phyloP scores from a whole-genome alignment of 495 filamentous ascomycete species.

The Aspergillus affinis region DNA sequence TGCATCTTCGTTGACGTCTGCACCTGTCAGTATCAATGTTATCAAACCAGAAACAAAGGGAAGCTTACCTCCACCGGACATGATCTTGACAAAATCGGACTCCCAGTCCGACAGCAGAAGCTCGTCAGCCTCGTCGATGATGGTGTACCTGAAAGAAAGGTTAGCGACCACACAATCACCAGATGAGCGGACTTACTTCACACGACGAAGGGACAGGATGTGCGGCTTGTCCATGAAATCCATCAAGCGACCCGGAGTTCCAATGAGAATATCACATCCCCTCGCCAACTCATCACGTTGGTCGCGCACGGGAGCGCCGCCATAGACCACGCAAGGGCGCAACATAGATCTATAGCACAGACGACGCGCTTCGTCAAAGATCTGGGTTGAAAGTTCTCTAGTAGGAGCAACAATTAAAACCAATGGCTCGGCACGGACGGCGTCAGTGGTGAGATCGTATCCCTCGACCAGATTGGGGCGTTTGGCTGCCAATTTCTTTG shows the following conservation, averaged over 20 bases:
- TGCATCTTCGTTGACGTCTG: slow-evolving; percentile 72
- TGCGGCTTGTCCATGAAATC: slow-evolving; percentile 74
- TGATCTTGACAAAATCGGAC: slow-evolving; percentile 64
- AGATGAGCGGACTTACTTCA: slow-evolving; percentile 55
- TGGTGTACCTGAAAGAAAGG: slow-evolving; percentile 57
- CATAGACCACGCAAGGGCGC: slow-evolving; percentile 88
- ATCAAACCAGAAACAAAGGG: slow-evolving; percentile 12
- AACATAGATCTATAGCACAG: slow-evolving; percentile 93
- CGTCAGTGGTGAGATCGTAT: slow-evolving; percentile 39
- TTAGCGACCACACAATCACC: slow-evolving; percentile 13
- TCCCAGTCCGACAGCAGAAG: slow-evolving; percentile 78
- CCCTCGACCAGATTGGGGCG: slow-evolving; percentile 60
- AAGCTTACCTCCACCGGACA: slow-evolving; percentile 71
- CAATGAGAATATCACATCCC: slow-evolving; percentile 89
- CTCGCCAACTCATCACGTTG: slow-evolving; percentile 71
- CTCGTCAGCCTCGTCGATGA: slow-evolving; percentile 96
- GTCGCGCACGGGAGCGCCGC: slow-evolving; percentile 65
- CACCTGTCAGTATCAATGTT: slow-evolving; percentile 18
- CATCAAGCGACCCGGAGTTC: slow-evolving; percentile 78
- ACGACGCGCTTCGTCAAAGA: slow-evolving; percentile 89
- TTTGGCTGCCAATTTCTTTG: slow-evolving; percentile 73
- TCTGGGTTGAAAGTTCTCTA: slow-evolving; percentile 87
- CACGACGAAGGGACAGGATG: slow-evolving; percentile 68
- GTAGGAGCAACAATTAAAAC: slow-evolving; percentile 83
- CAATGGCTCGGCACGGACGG: slow-evolving; percentile 74